phyloP scores from a whole-genome alignment of 139 green algal genomes.

The Mesostigma viride region DNA sequence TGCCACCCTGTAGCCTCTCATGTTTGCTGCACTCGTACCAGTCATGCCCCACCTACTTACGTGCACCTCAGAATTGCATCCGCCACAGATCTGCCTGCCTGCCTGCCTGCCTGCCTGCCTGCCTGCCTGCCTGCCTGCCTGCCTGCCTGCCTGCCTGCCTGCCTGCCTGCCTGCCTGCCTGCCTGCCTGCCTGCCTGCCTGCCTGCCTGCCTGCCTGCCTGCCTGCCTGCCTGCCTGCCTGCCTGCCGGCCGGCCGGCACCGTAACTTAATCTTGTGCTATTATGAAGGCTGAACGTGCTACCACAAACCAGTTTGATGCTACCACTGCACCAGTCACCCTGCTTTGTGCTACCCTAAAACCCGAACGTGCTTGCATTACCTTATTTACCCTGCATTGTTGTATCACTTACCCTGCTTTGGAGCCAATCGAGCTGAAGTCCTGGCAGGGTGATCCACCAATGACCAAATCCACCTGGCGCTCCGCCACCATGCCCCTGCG shows the following conservation, averaged over 20 bases:
- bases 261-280: neutral
- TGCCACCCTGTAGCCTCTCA: neutral
- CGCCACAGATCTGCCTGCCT: slow-evolving; percentile 1
- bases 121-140: slow-evolving; percentile 15
- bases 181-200: neutral
- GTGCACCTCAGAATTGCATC: neutral
- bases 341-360: too few relatives aligned
- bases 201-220: neutral
- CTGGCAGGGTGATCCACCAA: too few relatives aligned
- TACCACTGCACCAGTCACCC: slow-evolving; percentile 7
- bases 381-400: too few relatives aligned
- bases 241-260: slow-evolving; percentile 7
- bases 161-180: neutral
- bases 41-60: neutral
- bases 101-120: slow-evolving; percentile 15
- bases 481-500: too few relatives aligned
- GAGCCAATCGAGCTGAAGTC: too few relatives aligned
- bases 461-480: too few relatives aligned
- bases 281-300: too few relatives aligned
- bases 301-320: too few relatives aligned
- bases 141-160: slow-evolving; percentile 11
- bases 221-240: neutral
- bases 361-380: too few relatives aligned
- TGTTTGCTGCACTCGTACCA: neutral
- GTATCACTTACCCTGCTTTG: too few relatives aligned